Conservation (phyloP, 2,329 filamentous ascomycete genomes). For the Calonectria ilicicola region DNA sequence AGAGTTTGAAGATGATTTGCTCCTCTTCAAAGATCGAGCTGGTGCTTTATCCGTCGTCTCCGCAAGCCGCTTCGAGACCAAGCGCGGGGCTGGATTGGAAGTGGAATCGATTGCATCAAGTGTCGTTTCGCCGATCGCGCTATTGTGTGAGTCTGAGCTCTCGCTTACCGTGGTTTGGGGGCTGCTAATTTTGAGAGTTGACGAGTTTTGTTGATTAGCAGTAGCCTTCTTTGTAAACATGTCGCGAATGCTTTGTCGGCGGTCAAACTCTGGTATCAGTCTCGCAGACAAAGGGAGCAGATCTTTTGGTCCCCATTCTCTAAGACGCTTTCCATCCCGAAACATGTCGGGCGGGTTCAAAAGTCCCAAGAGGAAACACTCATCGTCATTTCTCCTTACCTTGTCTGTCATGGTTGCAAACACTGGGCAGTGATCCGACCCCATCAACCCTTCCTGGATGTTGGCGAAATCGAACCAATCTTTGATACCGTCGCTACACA, state of each 20-base stretch:
- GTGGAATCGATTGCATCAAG: background rate
- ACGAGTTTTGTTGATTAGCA: slow-evolving; percentile 18
- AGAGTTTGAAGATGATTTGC: slow-evolving; percentile 37
- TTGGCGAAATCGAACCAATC: slow-evolving; percentile 84
- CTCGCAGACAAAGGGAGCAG: slow-evolving; percentile 82
- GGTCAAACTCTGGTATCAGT: slow-evolving; percentile 88
- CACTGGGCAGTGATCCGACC: slow-evolving; percentile 96
- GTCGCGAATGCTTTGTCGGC: slow-evolving; percentile 86
- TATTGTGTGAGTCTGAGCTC: background rate
- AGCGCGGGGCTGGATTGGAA: slow-evolving; percentile 6
- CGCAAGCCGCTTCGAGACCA: slow-evolving; percentile 31
- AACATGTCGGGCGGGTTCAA: slow-evolving; percentile 85
- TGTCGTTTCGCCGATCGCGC: background rate
- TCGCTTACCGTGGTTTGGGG: background rate
- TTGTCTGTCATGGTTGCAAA: slow-evolving; percentile 79
- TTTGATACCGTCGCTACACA: slow-evolving; percentile 84
- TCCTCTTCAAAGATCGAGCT: slow-evolving; percentile 38
- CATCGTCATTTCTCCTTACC: slow-evolving; percentile 62
- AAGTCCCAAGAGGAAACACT: slow-evolving; percentile 73
- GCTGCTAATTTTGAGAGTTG: slow-evolving; percentile 1
- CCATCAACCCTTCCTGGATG: slow-evolving; percentile 94
- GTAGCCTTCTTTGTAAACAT: slow-evolving; percentile 76
- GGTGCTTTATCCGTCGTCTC: slow-evolving; percentile 18
- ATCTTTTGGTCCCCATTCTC: slow-evolving; percentile 75
- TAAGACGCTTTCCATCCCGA: slow-evolving; percentile 70